Evolutionary conservation across 208 protist genomes (phyloP), one percentile per base, ranked within the genome.

Genomic region (Trypanosoma melophagium): DNA sequence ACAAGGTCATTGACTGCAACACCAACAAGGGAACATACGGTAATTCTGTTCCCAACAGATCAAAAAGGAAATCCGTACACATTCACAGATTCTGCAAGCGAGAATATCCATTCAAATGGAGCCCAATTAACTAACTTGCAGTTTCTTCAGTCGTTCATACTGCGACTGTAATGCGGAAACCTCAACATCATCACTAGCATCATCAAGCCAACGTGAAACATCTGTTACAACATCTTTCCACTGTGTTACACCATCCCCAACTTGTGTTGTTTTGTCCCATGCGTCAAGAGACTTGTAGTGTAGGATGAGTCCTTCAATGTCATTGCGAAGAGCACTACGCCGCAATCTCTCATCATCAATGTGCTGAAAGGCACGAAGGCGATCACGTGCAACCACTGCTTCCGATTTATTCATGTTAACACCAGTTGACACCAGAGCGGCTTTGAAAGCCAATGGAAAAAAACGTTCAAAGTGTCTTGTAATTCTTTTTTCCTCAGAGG

Each of bases 261-360:
- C 44, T 3, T 44, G 53, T 12, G 59, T 40, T 2, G 5, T 19
- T 14, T 35, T 14, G n/a, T 79, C 60, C 84, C 84, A 90, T 22
- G 58, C 66, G 31, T 69, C 61, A 17, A 74, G 56, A 31, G 84
- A 77, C 64, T 84, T 87, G 35, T 83, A 66, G 56, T 71, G 74
- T 4, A 90, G 17, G 28, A 93, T 42, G 13, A 84, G 49, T 16
- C 72, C 60, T 66, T 94, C 83, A 17, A 94, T 71, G 41, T 86
- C 81, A 64, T 94, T 94, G 19, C 82, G 83, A 31, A 91, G 63
- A 0, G 71, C 69, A 47, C 86, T 89, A 25, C 74, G 72, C 17
- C 38, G 64, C 60, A 82, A 70, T 8, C 76, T 77, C 41, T 69
- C 66, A 45, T 83, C 79, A 47, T 95, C 86, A 9, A 79, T 24